Conservation (phyloP, 257 asterid species). For the Plantago elongata region DNA sequence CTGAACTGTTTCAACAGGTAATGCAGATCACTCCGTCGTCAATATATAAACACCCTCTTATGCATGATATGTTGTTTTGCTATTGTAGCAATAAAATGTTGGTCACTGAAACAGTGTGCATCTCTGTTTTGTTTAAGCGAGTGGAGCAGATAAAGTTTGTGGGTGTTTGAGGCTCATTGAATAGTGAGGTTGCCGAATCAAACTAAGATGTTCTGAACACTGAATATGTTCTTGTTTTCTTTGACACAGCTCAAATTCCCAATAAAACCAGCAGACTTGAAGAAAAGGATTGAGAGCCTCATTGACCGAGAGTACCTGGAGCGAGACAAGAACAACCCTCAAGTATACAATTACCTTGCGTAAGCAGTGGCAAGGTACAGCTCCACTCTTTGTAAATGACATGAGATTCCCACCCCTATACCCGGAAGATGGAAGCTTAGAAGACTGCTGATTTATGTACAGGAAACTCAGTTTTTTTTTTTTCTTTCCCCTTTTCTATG, state of each 20-base stretch:
- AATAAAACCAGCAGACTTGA: slow-evolving; percentile 93
- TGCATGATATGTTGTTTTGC: neutral
- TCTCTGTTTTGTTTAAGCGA: too few species aligned
- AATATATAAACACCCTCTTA: neutral
- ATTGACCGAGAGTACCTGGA: slow-evolving; percentile 93
- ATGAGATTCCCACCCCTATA: slow-evolving; percentile 20
- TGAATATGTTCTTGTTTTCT: slow-evolving; percentile 11
- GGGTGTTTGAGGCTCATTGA: too few species aligned
- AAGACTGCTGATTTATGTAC: slow-evolving; percentile 47
- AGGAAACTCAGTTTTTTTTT: slow-evolving; percentile 35
- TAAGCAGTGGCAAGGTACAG: slow-evolving; percentile 28
- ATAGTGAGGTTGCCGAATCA: too few species aligned
- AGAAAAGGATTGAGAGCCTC: slow-evolving; percentile 95
- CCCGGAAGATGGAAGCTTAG: slow-evolving; percentile 19
- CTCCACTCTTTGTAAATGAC: slow-evolving; percentile 30
- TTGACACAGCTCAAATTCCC: slow-evolving; percentile 87
- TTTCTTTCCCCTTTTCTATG: slow-evolving; percentile 7
- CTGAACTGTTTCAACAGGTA: slow-evolving; percentile 99
- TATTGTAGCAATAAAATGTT: too few species aligned
- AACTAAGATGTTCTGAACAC: neutral
- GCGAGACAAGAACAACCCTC: slow-evolving; percentile 88
- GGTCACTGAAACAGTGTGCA: too few species aligned
- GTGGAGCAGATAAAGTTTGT: too few species aligned
- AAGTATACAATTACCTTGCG: slow-evolving; percentile 91
- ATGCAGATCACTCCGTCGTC: neutral